Evolutionary conservation across 495 filamentous ascomycete genomes (phyloP).

Genomic region (Entonaema liquescens): DNA sequence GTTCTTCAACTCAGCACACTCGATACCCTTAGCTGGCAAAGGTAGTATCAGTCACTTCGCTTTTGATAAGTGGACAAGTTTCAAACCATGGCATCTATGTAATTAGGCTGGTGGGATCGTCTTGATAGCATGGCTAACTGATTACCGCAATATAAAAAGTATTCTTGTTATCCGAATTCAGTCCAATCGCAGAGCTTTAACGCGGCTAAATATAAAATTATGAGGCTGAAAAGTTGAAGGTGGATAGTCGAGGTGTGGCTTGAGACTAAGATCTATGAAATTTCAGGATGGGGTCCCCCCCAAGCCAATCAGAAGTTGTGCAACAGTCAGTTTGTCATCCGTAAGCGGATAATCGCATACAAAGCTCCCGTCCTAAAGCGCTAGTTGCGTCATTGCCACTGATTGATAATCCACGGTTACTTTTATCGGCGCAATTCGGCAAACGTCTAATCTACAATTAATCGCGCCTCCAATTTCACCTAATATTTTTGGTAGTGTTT

Average conservation of each 20-base stretch:
- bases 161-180: neutral
- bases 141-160: neutral
- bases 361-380: neutral
- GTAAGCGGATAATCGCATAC: neutral
- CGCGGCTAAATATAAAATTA: constrained; percentile 4
- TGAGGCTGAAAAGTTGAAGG: neutral
- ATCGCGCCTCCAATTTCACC: constrained; percentile 18
- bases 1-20: neutral
- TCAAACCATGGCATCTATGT: neutral
- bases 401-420: constrained; percentile 38
- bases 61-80: neutral
- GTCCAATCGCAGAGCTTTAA: neutral
- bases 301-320: neutral
- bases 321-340: constrained; percentile 6
- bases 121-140: neutral
- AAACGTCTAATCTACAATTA: constrained; percentile 20
- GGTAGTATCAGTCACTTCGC: neutral
- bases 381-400: constrained; percentile 39
- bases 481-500: neutral
- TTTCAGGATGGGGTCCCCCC: neutral
- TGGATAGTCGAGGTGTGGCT: neutral
- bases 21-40: neutral
- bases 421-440: constrained; percentile 38
- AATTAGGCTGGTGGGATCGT: neutral
- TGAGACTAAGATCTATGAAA: neutral